Base-by-base conservation (phyloP, 2,329 filamentous ascomycete species). In the Phyllachora maydis region DNA sequence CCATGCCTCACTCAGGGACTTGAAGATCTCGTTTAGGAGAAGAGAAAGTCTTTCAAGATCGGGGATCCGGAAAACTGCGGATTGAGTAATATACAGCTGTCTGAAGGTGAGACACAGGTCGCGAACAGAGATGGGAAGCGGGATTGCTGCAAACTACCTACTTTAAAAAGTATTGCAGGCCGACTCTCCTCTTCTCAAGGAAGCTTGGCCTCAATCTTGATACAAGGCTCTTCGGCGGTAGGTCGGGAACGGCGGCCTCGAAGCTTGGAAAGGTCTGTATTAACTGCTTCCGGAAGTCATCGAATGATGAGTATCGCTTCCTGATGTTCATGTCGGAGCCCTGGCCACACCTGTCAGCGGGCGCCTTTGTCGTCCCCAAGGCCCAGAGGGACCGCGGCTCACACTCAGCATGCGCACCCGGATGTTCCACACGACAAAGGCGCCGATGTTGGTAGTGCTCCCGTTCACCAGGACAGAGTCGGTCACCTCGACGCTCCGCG, bases 371-470 rank as follows among this genome's bases (percentile, higher is more conserved):
- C 16, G n/a, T 19, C 19, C 11, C 15, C 10, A 4, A 12, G n/a
- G 17, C 11, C 11, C 11, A 24, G 7, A 12, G n/a, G 8, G 13
- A 11, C 16, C n/a, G 19, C 21, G 9, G 60, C 68, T 44, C 43
- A 83, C 81, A 46, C 69, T 74, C 23, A 95, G 52, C 4, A 82
- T 93, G 44, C 88, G 71, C 21, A 98, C 78, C 22, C 62, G 68
- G 38, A 88, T 82, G 41, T 81, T 88, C 78, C 79, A 98, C 6
- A 92, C 82, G 2, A 93, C 79, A 50, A 95, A 98, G 2, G 83
- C 77, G n/a, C 85, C 85, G 14, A 68, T 57, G 33, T 56, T 64
- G 9, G 56, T 62, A 17, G 56, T 43, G 31, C 59, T 57, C 23
- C 61, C 56, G 28, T 66, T 63, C 21, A 73, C 56, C 11, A 65